Evolutionary conservation across 2,329 filamentous ascomycete genomes (phyloP).

Genomic region (Cladosporium oxysporum): DNA sequence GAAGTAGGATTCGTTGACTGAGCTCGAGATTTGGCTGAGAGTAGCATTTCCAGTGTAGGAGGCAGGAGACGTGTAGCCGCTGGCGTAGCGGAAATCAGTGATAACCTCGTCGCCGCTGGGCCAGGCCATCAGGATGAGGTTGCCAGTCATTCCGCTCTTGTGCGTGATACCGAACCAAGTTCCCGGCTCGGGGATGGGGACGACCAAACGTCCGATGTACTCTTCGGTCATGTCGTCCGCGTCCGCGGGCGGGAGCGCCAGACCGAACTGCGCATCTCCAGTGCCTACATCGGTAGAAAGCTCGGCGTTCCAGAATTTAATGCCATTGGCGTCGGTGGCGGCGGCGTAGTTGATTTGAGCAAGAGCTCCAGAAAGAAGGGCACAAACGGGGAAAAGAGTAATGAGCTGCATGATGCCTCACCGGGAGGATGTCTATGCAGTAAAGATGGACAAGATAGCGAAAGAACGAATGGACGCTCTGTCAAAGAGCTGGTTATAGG

Average conservation of each 20-base stretch:
- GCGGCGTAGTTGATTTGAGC: conserved; percentile 29
- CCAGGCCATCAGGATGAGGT: conserved; percentile 61
- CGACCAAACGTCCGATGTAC: conserved; percentile 61
- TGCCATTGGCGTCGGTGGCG: conserved; percentile 48
- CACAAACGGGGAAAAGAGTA: conserved; percentile 25
- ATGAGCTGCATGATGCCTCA: conserved; percentile 32
- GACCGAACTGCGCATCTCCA: conserved; percentile 55
- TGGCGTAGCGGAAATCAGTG: conserved; percentile 60
- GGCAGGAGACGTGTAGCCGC: conserved; percentile 60
- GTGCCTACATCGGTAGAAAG: conserved; percentile 43
- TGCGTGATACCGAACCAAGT: conserved; percentile 63
- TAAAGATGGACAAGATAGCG: conserved; percentile 17
- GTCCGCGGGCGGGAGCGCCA: conserved; percentile 53
- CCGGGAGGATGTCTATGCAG: conserved; percentile 19
- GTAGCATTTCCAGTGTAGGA: conserved; percentile 64
- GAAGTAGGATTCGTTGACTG: conserved; percentile 60
- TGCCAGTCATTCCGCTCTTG: conserved; percentile 59
- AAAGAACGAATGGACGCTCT: conserved; percentile 18
- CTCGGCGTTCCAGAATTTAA: conserved; percentile 55
- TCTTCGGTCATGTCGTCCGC: conserved; percentile 49
- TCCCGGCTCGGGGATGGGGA: conserved; percentile 42
- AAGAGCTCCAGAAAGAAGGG: conserved; percentile 25
- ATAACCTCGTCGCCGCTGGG: conserved; percentile 55
- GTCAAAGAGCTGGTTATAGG: conserved; percentile 19
- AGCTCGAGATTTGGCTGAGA: conserved; percentile 61